Base-by-base conservation (phyloP, 306 rosid species). In the Quercus alba region DNA sequence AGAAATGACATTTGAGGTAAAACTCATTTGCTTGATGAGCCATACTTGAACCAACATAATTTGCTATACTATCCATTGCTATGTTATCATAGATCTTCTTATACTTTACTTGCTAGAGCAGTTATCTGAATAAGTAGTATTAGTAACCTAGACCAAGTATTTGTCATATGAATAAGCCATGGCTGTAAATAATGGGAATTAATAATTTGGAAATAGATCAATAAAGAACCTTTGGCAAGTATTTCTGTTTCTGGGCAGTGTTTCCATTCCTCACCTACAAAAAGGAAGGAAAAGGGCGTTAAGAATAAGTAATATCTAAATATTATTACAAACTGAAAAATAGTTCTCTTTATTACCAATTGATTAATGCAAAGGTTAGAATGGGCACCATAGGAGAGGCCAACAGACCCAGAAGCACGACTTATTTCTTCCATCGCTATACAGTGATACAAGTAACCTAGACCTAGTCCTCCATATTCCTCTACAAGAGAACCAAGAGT, bases 381-480 rank as follows among this genome's bases (percentile, higher is more conserved):
- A 89, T 94, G 99, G 80, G 97, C 97, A 81, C 97, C 99, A 51
- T 90, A 94, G 59, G 97, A 93, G 79, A 93, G 99, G 33, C 90
- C 97, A 80, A 94, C 99, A n/a, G 97, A 94, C 51, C 81, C 99
- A 62, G 99, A 94, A 84, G 99, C 99, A 75, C 99, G 92, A 77
- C 97, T 94, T 81, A 94, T 88, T 89, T 94, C 99, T 90, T 94
- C 99, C 94, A 94, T 84, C 62, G 97, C 95, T 68, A 94, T 87
- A 86, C 97, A 94, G 81, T 94, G 99, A 84, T 92, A 94, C 84
- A 91, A 84, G 87, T 94, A 94, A 54, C 99, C 99, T 57, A 94
- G 94, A 81, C 99, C 97, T 80, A 94, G 94, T 28, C 99, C 99
- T 83, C 97, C 99, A 81, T 90, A 91, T 83, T 94, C 97, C 97